Conservation (phyloP, 768 basidiomycete genomes). For the Macrolepiota albuminosa region DNA sequence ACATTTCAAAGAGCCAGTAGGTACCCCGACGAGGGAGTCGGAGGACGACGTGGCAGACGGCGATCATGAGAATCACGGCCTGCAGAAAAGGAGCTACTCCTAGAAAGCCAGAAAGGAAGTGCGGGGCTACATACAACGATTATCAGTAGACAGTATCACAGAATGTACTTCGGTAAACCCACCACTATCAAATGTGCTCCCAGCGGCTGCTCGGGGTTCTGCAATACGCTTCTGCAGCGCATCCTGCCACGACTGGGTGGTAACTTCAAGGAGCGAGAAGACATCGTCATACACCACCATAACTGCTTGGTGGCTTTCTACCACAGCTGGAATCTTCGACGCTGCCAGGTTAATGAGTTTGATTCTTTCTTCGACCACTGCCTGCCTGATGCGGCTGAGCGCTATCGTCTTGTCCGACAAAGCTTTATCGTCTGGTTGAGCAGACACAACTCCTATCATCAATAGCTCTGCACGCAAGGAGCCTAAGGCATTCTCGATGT, state of each 20-base stretch:
- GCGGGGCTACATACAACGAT: background rate
- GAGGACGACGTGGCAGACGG: background rate
- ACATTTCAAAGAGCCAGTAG: constrained; percentile 1
- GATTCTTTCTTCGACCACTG: background rate
- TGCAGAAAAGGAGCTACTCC: background rate
- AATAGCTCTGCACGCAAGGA: background rate
- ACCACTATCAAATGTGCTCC: background rate
- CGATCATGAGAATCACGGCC: background rate
- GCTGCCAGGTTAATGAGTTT: background rate
- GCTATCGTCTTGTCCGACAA: background rate
- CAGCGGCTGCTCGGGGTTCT: background rate
- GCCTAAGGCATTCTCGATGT: background rate
- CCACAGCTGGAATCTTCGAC: background rate
- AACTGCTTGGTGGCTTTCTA: background rate
- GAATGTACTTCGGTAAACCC: background rate
- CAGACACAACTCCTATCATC: background rate
- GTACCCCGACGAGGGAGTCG: background rate
- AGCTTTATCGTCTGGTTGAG: too few species aligned
- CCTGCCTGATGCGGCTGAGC: background rate
- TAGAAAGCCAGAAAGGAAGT: background rate
- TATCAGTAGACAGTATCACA: background rate
- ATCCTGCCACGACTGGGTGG: background rate
- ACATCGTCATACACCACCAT: background rate
- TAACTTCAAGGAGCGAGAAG: background rate
- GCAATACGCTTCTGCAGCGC: background rate